Percentiles rank a stretch among this genome's conserved stretches.
Conservation (phyloP, 768 basidiomycete species). For the Boletus coccyginus region DNA sequence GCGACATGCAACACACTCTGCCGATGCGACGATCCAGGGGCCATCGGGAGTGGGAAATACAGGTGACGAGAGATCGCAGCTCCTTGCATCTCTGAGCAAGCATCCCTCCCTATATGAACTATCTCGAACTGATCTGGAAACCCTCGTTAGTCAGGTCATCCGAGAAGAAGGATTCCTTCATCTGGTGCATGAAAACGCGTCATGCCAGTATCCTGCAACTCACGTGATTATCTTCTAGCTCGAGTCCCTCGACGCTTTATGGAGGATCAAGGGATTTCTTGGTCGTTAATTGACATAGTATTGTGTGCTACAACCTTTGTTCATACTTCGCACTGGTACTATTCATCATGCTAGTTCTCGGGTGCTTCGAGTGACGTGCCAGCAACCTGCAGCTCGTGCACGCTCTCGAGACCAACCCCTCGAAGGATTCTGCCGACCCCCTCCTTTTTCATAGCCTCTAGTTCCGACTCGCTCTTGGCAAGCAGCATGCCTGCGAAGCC, state of each 20-base stretch:
- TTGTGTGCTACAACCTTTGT: neutral
- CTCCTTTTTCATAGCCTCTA: conserved; percentile 64
- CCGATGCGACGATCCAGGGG: conserved; percentile 1
- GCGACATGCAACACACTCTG: conserved; percentile 9
- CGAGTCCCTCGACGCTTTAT: conserved; percentile 51
- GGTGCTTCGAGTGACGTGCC: conserved; percentile 41
- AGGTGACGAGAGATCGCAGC: conserved; percentile 11
- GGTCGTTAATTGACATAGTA: conserved; percentile 13
- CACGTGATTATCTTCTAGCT: conserved; percentile 39
- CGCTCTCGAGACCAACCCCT: conserved; percentile 62
- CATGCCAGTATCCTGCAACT: conserved; percentile 2
- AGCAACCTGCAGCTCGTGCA: conserved; percentile 63
- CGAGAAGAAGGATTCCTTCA: conserved; percentile 74
- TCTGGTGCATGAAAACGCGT: conserved; percentile 49
- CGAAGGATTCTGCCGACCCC: conserved; percentile 61
- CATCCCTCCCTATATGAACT: conserved; percentile 52
- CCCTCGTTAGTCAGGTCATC: conserved; percentile 56
- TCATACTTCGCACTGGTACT: neutral
- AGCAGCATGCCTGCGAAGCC: conserved; percentile 90
- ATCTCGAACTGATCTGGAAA: conserved; percentile 50
- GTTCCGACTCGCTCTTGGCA: conserved; percentile 77
- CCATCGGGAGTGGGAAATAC: conserved; percentile 5
- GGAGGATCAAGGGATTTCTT: conserved; percentile 44
- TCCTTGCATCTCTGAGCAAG: conserved; percentile 43
- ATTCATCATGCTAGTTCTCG: conserved; percentile 11